phyloP scores from a whole-genome alignment of 169 alveolate species.

The Plasmodium gonderi region DNA sequence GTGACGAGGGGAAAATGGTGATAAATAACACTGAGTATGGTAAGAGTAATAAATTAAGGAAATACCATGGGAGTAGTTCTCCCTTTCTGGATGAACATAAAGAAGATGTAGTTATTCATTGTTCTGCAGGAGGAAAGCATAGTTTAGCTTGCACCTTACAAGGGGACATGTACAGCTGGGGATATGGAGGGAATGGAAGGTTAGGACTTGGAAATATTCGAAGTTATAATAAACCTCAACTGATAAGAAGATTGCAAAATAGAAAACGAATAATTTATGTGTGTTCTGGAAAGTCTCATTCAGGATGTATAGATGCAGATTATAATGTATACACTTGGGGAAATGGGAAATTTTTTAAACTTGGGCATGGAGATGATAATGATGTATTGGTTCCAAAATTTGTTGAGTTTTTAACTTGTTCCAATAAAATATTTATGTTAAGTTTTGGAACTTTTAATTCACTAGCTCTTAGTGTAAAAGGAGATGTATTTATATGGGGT shows the following conservation, averaged over 20 bases:
- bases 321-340: conserved; percentile 92
- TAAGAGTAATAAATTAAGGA: too few species aligned
- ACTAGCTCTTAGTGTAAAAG: conserved; percentile 78
- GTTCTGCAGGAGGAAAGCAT: conserved; percentile 84
- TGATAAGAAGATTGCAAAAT: conserved; percentile 57
- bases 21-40: too few species aligned
- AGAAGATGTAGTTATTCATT: conserved; percentile 42
- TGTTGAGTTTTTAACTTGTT: conserved; percentile 16
- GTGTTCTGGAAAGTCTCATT: conserved; percentile 90
- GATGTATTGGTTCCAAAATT: conserved; percentile 32
- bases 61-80: too few species aligned
- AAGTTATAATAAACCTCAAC: conserved; percentile 75
- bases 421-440: conserved; percentile 42
- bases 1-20: not conserved
- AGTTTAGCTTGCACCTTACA: conserved; percentile 76
- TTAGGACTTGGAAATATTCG: conserved; percentile 87
- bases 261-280: conserved; percentile 78
- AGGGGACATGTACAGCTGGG: conserved; percentile 85
- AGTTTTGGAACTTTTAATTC: conserved; percentile 59
- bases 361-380: conserved; percentile 83
- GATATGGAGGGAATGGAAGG: conserved; percentile 88
- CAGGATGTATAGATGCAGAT: conserved; percentile 88
- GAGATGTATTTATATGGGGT: conserved; percentile 88
- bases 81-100: not conserved
- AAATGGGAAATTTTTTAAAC: conserved; percentile 84